Percentiles rank a stretch among this genome's conserved stretches.
Evolutionary conservation across 495 filamentous ascomycete genomes (phyloP).

Genomic region (Daldinia bambusicola): DNA sequence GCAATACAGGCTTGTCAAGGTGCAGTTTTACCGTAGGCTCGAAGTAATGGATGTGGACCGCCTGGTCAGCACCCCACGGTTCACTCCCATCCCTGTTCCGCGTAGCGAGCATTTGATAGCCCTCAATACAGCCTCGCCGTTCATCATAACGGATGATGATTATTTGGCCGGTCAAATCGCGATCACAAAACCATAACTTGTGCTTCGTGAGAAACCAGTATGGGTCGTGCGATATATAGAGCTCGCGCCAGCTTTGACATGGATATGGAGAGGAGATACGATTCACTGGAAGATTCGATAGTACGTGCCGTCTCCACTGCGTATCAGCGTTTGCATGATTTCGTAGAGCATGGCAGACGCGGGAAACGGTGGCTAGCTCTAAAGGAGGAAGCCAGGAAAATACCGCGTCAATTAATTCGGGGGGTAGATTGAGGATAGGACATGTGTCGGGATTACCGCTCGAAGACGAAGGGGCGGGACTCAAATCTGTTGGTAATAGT

Average conservation of each 20-base stretch:
- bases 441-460: constrained; percentile 19
- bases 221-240: constrained; percentile 79
- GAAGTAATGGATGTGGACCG: constrained; percentile 81
- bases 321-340: constrained; percentile 64
- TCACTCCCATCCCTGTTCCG: constrained; percentile 61
- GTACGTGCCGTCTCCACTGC: constrained; percentile 71
- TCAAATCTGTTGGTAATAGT: constrained; percentile 33
- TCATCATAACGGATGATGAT: constrained; percentile 79
- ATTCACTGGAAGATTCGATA: constrained; percentile 67
- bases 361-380: constrained; percentile 65
- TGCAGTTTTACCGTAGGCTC: constrained; percentile 74
- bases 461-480: constrained; percentile 12
- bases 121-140: constrained; percentile 78
- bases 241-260: constrained; percentile 68
- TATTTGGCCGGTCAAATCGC: constrained; percentile 71
- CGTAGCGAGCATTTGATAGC: constrained; percentile 77
- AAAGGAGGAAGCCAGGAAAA: constrained; percentile 67
- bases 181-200: constrained; percentile 88
- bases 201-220: constrained; percentile 84
- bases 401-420: constrained; percentile 71
- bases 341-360: constrained; percentile 65
- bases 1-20: constrained; percentile 74
- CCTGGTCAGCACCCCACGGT: constrained; percentile 70
- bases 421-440: constrained; percentile 62
- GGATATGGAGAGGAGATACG: constrained; percentile 64